Conservation (phyloP, 2,329 filamentous ascomycete species). For the Diaporthe caulivora region DNA sequence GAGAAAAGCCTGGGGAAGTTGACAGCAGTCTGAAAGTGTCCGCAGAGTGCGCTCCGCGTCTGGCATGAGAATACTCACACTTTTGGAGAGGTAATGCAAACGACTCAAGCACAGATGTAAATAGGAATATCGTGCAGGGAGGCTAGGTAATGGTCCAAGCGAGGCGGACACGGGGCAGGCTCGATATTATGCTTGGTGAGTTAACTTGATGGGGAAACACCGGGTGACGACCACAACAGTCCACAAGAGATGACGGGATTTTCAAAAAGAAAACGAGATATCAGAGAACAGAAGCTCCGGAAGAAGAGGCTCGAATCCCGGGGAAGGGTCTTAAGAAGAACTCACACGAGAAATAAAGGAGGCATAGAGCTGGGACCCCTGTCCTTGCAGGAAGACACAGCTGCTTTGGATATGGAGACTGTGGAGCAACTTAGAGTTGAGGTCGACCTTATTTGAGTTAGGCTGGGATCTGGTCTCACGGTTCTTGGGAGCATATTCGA, state of each 20-base stretch:
- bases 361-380: constrained; percentile 22
- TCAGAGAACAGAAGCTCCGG: background rate
- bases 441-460: constrained; percentile 28
- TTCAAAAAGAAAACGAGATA: background rate
- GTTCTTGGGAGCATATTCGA: constrained; percentile 20
- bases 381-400: constrained; percentile 29
- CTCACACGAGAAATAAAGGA: constrained; percentile 29
- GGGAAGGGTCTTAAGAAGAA: constrained; percentile 28
- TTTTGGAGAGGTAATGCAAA: background rate
- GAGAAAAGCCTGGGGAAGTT: background rate
- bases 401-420: constrained; percentile 27
- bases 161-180: constrained; percentile 11
- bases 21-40: background rate
- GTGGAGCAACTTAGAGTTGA: constrained; percentile 29
- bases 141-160: background rate
- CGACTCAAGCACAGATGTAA: background rate
- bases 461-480: constrained; percentile 14
- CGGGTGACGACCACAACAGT: constrained; percentile 19
- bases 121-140: background rate
- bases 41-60: too few species aligned
- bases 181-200: background rate
- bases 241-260: background rate
- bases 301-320: constrained; percentile 1
- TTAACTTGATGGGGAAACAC: background rate
- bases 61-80: background rate